Percentiles rank a stretch among this genome's conserved stretches.
These are phyloP conservation scores for Clonostachys chloroleuca DNA, from an alignment of 2,329 filamentous ascomycete species.

Conservation along the genomic window DNA sequence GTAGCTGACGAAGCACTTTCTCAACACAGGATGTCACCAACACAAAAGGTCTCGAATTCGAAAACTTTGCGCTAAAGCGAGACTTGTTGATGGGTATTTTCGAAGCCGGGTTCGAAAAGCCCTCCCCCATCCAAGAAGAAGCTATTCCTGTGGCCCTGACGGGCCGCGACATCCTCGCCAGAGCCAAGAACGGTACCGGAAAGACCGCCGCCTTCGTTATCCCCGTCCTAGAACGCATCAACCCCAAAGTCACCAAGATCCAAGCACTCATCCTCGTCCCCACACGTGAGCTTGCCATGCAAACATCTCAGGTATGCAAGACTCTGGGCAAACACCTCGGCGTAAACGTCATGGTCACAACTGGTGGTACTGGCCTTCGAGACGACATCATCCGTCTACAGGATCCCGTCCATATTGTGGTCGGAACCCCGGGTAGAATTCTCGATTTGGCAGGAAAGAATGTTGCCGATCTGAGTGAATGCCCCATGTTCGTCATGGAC, in stretches of 20 bases:
- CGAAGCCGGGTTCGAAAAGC: conserved; percentile 97
- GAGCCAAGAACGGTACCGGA: conserved; percentile 97
- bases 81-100: conserved; percentile 99
- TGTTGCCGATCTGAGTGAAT: conserved; percentile 92
- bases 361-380: conserved; percentile 88
- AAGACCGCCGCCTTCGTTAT: conserved; percentile 99
- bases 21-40: conserved; percentile 85
- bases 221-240: conserved; percentile 89
- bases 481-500: conserved; percentile 98
- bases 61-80: conserved; percentile 92
- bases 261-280: conserved; percentile 96
- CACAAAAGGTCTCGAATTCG: conserved; percentile 96
- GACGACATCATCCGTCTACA: conserved; percentile 95
- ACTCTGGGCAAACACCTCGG: conserved; percentile 95
- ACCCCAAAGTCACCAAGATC: conserved; percentile 93
- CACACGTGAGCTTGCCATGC: conserved; percentile 92
- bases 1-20: background rate
- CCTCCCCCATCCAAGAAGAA: conserved; percentile 98
- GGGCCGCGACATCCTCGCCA: conserved; percentile 88
- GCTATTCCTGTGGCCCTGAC: conserved; percentile 95
- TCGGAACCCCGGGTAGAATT: conserved; percentile 94
- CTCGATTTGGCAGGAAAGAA: conserved; percentile 94
- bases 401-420: conserved; percentile 94
- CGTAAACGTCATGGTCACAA: conserved; percentile 99
- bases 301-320: conserved; percentile 99